Evolutionary conservation across 2,329 filamentous ascomycete genomes (phyloP), one percentile per base, ranked within the genome.

Genomic region (Claviceps citrina): DNA sequence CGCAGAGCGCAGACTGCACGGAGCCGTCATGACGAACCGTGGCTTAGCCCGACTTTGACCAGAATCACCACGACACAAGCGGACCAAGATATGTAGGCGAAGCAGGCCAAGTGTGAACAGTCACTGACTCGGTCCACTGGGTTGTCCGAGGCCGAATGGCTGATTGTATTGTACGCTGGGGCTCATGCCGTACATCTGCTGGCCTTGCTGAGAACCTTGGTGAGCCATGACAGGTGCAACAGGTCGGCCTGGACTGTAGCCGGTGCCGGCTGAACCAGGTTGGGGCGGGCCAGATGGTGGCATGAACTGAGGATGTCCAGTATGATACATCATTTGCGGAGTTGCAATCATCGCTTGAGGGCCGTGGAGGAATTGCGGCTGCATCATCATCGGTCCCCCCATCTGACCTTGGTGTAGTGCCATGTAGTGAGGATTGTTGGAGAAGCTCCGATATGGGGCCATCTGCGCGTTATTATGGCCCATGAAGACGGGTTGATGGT

Each of bases 191-290:
- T 73, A 87, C 63, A 67, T 75, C 52, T 65, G 76, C 55, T 93
- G 85, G 31, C 87, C 86, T 58, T 93, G 87, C 54, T 95, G 89
- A 22, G 87, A 95, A 41, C 84, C 84, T 62, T 94, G 85, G 49
- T 87, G 87, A 52, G 80, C 83, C 89, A 96, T 96, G 78, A 93
- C 85, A 2, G 84, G 80, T 10, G 91, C 84, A 16, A 67, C 58
- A 22, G 79, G 78, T 36, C 86, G 76, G 42, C 84, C 78, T 1
- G 89, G 89, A 55, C 89, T 95, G n/a, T 84, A 94, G 13, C 85
- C 84, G 50, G 79, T 82, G 7, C 74, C 69, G 32, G 74, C 82
- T 16, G 80, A 75, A 40, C 76, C 70, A 7, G 64, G 60, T 48
- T 76, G 73, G 22, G 71, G 73, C 15, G 69, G 68, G 2, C 67